These are phyloP conservation scores for Phytophthora lateralis DNA, from an alignment of 352 stramenopile genomes.

Conservation along the genomic window DNA sequence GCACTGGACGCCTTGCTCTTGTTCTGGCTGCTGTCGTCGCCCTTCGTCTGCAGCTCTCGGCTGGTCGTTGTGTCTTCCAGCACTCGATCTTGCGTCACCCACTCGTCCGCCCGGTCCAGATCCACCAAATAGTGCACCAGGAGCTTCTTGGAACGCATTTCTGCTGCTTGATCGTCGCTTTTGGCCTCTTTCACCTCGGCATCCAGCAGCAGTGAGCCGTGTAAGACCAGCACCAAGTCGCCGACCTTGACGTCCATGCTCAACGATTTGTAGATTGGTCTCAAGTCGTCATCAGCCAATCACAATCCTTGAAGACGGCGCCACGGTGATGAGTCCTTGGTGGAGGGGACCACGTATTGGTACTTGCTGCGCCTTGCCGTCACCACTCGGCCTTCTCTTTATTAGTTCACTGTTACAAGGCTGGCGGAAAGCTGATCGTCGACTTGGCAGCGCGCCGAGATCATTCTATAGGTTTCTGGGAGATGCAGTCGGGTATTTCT, in stretches of 20 bases:
- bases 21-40: slow-evolving; percentile 29
- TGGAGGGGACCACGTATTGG: background rate
- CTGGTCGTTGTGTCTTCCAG: slow-evolving; percentile 62
- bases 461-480: background rate
- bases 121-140: slow-evolving; percentile 88
- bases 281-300: slow-evolving; percentile 31
- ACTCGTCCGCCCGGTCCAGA: slow-evolving; percentile 87
- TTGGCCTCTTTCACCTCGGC: slow-evolving; percentile 63
- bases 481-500: background rate
- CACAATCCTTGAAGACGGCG: slow-evolving; percentile 23
- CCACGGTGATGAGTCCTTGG: slow-evolving; percentile 3
- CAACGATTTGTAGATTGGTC: slow-evolving; percentile 7
- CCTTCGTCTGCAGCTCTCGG: slow-evolving; percentile 53
- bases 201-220: slow-evolving; percentile 75
- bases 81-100: slow-evolving; percentile 63
- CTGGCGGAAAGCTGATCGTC: slow-evolving; percentile 16
- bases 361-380: slow-evolving; percentile 1
- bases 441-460: background rate
- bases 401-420: slow-evolving; percentile 36
- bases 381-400: slow-evolving; percentile 21
- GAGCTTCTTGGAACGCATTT: slow-evolving; percentile 21
- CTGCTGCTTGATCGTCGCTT: slow-evolving; percentile 13
- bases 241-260: slow-evolving; percentile 47
- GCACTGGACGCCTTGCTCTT: slow-evolving; percentile 53
- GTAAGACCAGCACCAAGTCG: slow-evolving; percentile 63